Evolutionary conservation across 2,329 filamentous ascomycete genomes (phyloP), one percentile per base, ranked within the genome.

Genomic region (Raffaelea albimanens): DNA sequence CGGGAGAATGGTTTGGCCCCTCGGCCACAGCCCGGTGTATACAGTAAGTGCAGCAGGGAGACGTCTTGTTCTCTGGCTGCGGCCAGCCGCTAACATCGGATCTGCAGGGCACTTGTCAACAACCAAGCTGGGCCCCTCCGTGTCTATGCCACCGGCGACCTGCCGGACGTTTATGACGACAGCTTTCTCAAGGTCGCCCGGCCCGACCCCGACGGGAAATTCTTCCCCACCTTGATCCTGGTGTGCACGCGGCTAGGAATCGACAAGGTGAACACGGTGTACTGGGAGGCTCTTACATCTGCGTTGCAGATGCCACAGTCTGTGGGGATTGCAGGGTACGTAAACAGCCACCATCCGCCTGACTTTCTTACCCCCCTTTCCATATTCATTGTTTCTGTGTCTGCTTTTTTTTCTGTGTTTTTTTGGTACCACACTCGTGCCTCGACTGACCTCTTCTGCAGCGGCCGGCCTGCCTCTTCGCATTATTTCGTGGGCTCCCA

Each of bases 1-100:
- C 93, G 0, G 93, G 93, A 34, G 88, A 97, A 66, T 98, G 93
- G 93, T 98, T 98, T 66, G 93, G 93, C 0, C 93, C 93, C n/a
- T 96, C 89, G 18, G 93, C 93, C 7, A 94, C 93, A 10, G 90
- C 93, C 42, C 81, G 84, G 48, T 97, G 93, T 63, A 96, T 98
- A 55, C 84, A 93, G 89, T 94, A 69, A 63, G 85, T 67, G 41
- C 22, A 4, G 25, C 25, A 29, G 7, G 25, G 25, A 5, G 18
- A 38, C 8, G n/a, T n/a, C n/a, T n/a, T n/a, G n/a, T n/a, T n/a
- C n/a, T 38, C 9, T n/a, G 34, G 5, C 5, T 16, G 34, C 34
- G 14, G 34, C 5, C 18, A 38, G 34, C 34, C 40, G 29, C 25
- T 44, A 25, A 43, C 21, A 29, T 7, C 18, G 8, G 9, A 16